A percentile compares a stretch with the other conserved stretches of the same genome.
phyloP scores from a whole-genome alignment of 306 rosid genomes.

The Alnus rubra region DNA sequence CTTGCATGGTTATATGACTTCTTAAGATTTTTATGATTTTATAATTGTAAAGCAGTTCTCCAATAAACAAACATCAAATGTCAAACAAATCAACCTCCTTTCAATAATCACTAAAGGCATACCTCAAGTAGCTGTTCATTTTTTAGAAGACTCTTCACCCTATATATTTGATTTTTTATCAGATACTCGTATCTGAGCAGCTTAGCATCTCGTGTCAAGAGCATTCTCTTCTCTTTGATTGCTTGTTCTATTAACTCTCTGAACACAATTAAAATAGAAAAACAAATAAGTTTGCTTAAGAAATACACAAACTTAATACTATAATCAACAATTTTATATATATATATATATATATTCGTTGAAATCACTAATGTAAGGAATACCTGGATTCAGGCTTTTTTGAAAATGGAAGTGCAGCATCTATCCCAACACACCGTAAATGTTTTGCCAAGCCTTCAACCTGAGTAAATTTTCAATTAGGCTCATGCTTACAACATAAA shows the following conservation, averaged over 20 bases:
- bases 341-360: conserved; percentile 14
- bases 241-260: conserved; percentile 84
- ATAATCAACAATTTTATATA: conserved; percentile 24
- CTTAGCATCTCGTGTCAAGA: conserved; percentile 87
- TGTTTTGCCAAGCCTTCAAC: conserved; percentile 97
- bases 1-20: neutral
- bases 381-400: conserved; percentile 88
- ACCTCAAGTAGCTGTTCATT: conserved; percentile 95
- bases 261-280: conserved; percentile 26
- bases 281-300: conserved; percentile 20
- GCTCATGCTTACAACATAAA: conserved; percentile 24
- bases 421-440: conserved; percentile 88
- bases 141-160: conserved; percentile 80
- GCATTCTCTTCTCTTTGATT: conserved; percentile 66
- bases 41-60: neutral
- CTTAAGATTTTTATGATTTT: neutral
- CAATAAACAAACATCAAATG: neutral
- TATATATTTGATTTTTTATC: conserved; percentile 66
- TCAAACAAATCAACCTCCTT: neutral
- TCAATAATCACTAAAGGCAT: conserved; percentile 13
- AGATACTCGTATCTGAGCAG: conserved; percentile 71
- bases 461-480: conserved; percentile 49
- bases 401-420: conserved; percentile 81
- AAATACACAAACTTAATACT: conserved; percentile 12
- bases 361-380: neutral